phyloP scores from a whole-genome alignment of 257 asterid species.

The Linaria vulgaris region DNA sequence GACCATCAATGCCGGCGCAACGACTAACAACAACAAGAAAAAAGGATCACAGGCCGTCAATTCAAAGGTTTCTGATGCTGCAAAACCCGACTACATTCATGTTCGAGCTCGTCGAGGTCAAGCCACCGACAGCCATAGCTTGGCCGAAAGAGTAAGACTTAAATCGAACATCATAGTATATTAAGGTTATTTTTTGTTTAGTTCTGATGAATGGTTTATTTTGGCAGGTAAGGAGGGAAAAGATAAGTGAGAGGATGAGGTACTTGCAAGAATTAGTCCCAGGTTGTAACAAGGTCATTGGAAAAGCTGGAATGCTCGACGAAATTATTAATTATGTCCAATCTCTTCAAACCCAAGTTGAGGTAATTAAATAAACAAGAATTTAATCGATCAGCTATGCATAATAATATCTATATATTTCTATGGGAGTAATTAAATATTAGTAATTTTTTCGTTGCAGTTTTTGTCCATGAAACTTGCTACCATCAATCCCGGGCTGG shows the following conservation, averaged over 20 bases:
- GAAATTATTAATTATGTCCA: slow-evolving; percentile 94
- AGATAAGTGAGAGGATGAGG: slow-evolving; percentile 92
- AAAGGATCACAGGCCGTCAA: slow-evolving; percentile 36
- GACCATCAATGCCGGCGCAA: slow-evolving; percentile 25
- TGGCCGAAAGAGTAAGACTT: slow-evolving; percentile 89
- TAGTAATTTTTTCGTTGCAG: slow-evolving; percentile 40
- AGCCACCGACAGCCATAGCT: slow-evolving; percentile 97
- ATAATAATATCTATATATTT: too few relatives aligned
- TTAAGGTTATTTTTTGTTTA: too few relatives aligned
- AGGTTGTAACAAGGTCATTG: slow-evolving; percentile 85
- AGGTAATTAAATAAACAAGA: slow-evolving; percentile 59
- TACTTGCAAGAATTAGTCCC: slow-evolving; percentile 88
- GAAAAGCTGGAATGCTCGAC: slow-evolving; percentile 95
- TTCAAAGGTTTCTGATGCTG: slow-evolving; percentile 51
- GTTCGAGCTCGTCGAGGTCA: slow-evolving; percentile 97
- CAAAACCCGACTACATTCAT: slow-evolving; percentile 78
- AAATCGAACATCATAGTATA: too few relatives aligned
- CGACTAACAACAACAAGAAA: slow-evolving; percentile 27
- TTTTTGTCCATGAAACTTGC: slow-evolving; percentile 92
- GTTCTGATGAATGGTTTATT: too few relatives aligned
- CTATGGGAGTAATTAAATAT: too few relatives aligned
- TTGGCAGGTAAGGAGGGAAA: slow-evolving; percentile 85
- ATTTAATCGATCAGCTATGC: too few relatives aligned
- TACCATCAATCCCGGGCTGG: slow-evolving; percentile 61
- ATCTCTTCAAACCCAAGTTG: slow-evolving; percentile 95